Evolutionary conservation across 441 rosid species (phyloP).

Genomic region (Corymbia citriodora): DNA sequence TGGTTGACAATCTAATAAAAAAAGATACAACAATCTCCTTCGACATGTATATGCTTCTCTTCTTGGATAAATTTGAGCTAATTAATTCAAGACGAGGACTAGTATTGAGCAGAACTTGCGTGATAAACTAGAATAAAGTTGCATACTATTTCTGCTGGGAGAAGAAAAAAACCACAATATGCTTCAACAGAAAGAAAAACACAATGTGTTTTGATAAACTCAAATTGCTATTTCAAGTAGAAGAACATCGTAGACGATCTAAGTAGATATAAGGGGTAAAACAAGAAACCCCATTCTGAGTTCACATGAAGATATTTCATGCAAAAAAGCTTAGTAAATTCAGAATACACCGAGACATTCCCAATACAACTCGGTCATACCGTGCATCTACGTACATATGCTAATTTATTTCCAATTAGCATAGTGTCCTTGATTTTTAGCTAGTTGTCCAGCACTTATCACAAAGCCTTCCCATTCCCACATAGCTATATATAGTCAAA

Average conservation of each 20-base stretch:
- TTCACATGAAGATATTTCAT: conserved; percentile 8
- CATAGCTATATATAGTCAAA: neutral
- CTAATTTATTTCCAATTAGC: conserved; percentile 18
- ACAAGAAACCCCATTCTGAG: conserved; percentile 9
- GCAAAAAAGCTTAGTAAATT: conserved; percentile 16
- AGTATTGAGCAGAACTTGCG: neutral
- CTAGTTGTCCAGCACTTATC: neutral
- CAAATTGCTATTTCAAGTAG: neutral
- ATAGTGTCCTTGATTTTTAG: neutral
- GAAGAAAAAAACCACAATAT: neutral
- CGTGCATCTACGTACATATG: conserved; percentile 15
- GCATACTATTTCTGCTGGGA: neutral
- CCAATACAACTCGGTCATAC: conserved; percentile 27
- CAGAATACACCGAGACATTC: conserved; percentile 22
- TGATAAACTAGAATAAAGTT: neutral
- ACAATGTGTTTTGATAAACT: neutral
- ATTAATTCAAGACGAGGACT: neutral
- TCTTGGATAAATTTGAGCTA: neutral
- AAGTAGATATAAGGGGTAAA: neutral
- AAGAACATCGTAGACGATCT: neutral
- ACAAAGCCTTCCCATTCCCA: neutral
- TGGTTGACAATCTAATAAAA: neutral
- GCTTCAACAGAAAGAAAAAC: neutral
- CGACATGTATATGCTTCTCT: neutral
- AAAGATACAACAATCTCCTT: neutral